Percentiles rank a stretch among this genome's conserved stretches.
Evolutionary conservation across 2,329 filamentous ascomycete species (phyloP).

Genomic region (Stagonosporopsis tanaceti): DNA sequence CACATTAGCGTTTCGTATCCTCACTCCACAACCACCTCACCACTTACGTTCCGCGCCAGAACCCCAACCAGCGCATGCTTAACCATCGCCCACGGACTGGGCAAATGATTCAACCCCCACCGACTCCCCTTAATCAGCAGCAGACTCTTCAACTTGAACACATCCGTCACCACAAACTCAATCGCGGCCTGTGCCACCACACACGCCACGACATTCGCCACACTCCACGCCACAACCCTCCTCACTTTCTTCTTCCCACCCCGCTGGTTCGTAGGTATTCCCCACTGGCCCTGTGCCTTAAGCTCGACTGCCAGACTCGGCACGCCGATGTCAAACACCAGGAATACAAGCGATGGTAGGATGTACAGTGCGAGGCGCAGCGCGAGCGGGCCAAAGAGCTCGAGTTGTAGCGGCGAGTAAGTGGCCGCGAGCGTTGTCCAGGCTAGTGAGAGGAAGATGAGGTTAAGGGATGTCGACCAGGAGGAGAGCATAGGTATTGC

Average conservation of each 20-base stretch:
- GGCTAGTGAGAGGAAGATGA: constrained; percentile 89
- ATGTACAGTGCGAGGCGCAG: constrained; percentile 76
- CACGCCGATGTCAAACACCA: constrained; percentile 74
- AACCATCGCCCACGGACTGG: constrained; percentile 68
- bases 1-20: neutral
- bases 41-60: constrained; percentile 64
- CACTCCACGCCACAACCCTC: constrained; percentile 61
- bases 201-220: constrained; percentile 64
- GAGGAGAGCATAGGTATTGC: constrained; percentile 77
- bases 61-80: constrained; percentile 64
- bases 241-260: constrained; percentile 54
- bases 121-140: constrained; percentile 67
- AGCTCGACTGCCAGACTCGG: constrained; percentile 73
- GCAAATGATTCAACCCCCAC: constrained; percentile 67
- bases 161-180: constrained; percentile 63
- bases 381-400: constrained; percentile 73
- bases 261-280: constrained; percentile 54
- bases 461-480: constrained; percentile 80
- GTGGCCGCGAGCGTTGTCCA: constrained; percentile 85
- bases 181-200: constrained; percentile 63
- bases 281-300: constrained; percentile 69
- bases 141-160: constrained; percentile 63
- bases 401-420: constrained; percentile 76
- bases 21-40: neutral
- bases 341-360: constrained; percentile 74